These are phyloP conservation scores for Aspergillus tanneri DNA, from an alignment of 2,329 filamentous ascomycete genomes.

Conservation along the genomic window DNA sequence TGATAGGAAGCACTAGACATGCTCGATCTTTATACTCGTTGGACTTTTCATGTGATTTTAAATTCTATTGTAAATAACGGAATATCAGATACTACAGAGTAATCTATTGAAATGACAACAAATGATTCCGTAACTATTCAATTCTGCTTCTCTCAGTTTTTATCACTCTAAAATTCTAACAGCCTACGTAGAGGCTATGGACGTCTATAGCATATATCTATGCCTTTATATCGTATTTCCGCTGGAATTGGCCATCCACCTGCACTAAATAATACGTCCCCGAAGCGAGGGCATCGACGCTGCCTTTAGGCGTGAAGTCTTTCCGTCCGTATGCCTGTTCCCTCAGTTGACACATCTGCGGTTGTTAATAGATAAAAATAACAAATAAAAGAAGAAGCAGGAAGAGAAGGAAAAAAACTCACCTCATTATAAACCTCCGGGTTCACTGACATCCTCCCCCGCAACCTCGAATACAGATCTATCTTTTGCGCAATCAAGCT, in stretches of 20 bases:
- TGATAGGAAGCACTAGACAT: too few species aligned
- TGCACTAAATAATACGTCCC: constrained; percentile 77
- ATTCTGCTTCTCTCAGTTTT: too few species aligned
- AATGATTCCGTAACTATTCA: too few species aligned
- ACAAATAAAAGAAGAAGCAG: not conserved
- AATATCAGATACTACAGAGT: too few species aligned
- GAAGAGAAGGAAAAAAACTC: not conserved
- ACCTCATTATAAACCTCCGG: not conserved
- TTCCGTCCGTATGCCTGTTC: constrained; percentile 83
- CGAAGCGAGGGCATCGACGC: constrained; percentile 62
- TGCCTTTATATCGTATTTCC: constrained; percentile 72
- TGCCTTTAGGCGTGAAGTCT: constrained; percentile 69
- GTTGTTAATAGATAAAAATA: not conserved
- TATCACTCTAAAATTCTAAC: too few species aligned
- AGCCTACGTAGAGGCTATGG: too few species aligned
- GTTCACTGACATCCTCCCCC: not conserved
- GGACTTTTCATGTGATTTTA: too few species aligned
- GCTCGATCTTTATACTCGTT: too few species aligned
- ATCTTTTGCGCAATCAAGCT: constrained; percentile 66
- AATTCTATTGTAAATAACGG: too few species aligned
- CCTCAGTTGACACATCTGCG: constrained; percentile 73
- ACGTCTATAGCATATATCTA: too few species aligned
- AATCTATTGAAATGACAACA: too few species aligned
- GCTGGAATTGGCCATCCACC: constrained; percentile 83
- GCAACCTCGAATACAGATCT: constrained; percentile 62